phyloP scores from a whole-genome alignment of 139 green algal species.

The Pseudopediastrum boryanum region DNA sequence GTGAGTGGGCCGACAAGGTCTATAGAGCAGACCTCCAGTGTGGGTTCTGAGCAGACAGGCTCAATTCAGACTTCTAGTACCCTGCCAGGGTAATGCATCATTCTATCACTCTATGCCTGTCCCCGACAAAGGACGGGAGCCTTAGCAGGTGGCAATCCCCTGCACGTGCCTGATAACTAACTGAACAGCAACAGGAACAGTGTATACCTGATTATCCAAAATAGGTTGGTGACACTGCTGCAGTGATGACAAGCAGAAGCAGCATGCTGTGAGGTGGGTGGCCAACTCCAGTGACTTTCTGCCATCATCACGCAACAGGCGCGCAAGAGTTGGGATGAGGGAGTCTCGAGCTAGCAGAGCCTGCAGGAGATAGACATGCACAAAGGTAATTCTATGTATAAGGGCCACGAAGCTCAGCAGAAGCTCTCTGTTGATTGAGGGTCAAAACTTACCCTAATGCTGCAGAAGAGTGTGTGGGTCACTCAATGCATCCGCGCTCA shows the following conservation, averaged over 20 bases:
- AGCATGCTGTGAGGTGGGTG: conserved; percentile 74
- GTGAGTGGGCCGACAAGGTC: too few species aligned
- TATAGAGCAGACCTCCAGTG: too few species aligned
- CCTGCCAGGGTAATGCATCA: too few species aligned
- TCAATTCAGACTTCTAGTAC: too few species aligned
- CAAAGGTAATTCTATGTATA: not conserved
- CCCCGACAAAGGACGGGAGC: too few species aligned
- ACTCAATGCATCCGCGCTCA: not conserved
- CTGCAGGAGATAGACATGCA: conserved; percentile 20
- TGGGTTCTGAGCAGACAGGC: too few species aligned
- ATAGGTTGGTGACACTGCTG: conserved; percentile 74
- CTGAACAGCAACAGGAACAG: not conserved
- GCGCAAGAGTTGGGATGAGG: conserved; percentile 76
- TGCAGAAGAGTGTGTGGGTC: not conserved
- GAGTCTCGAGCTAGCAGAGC: conserved; percentile 70
- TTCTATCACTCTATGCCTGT: too few species aligned
- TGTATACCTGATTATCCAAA: conserved; percentile 66
- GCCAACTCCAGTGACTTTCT: conserved; percentile 78
- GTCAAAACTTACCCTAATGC: too few species aligned
- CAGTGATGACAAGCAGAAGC: conserved; percentile 83
- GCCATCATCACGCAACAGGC: conserved; percentile 84
- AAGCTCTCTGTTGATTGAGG: not conserved
- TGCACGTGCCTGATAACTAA: not conserved
- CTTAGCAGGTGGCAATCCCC: not conserved
- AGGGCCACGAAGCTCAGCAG: not conserved